A percentile compares a stretch with the other conserved stretches of the same genome.
phyloP scores from a whole-genome alignment of 331 rosid genomes.

The Erythrophleum ivorense region DNA sequence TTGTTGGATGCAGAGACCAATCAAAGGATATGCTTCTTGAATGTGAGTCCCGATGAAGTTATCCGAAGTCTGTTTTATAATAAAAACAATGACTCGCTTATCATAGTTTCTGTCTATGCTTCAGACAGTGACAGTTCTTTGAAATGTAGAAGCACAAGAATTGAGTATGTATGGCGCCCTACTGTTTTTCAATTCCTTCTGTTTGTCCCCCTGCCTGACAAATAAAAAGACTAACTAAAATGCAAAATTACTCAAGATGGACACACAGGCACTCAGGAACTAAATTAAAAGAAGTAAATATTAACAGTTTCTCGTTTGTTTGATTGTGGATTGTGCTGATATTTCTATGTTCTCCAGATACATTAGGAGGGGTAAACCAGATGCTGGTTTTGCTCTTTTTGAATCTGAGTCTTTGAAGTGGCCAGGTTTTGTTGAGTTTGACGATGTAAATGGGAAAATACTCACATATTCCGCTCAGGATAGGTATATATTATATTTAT shows the following conservation, averaged over 20 bases:
- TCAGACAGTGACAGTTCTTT: slow-evolving; percentile 97
- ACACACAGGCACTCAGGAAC: neutral
- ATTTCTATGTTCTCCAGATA: slow-evolving; percentile 60
- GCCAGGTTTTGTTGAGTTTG: slow-evolving; percentile 99
- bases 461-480: slow-evolving; percentile 96
- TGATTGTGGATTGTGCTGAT: slow-evolving; percentile 38
- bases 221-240: neutral
- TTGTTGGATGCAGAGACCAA: slow-evolving; percentile 81
- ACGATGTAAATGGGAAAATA: slow-evolving; percentile 98
- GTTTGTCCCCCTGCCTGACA: neutral
- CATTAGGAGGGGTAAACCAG: slow-evolving; percentile 86
- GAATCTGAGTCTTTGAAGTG: slow-evolving; percentile 93
- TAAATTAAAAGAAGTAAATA: slow-evolving; percentile 10
- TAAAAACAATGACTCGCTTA: slow-evolving; percentile 92
- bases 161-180: slow-evolving; percentile 64
- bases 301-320: slow-evolving; percentile 27
- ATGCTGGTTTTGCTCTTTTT: slow-evolving; percentile 95
- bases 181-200: slow-evolving; percentile 11
- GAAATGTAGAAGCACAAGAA: slow-evolving; percentile 95
- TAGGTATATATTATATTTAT: slow-evolving; percentile 56
- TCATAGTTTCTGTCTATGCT: slow-evolving; percentile 97
- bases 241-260: slow-evolving; percentile 10
- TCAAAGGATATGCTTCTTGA: slow-evolving; percentile 94
- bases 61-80: slow-evolving; percentile 92
- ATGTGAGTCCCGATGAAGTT: slow-evolving; percentile 94